Conservation (phyloP, 2,329 filamentous ascomycete genomes). For the Scytalidium lignicola region DNA sequence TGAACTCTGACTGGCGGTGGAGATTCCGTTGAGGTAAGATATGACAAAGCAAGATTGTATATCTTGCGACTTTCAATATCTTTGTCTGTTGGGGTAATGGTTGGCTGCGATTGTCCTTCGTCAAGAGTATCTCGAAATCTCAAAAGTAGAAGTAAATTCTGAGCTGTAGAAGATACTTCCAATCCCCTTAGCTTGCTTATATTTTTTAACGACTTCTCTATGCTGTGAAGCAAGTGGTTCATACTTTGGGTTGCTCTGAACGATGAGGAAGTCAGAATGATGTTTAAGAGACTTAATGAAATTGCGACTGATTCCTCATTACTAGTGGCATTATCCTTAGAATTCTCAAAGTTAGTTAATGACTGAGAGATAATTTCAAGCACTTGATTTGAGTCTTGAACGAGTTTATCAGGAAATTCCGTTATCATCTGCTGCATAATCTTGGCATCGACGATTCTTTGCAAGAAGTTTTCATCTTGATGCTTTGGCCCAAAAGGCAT, state of each 20-base stretch:
- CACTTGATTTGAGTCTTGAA: conserved; percentile 58
- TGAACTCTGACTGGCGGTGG: conserved; percentile 63
- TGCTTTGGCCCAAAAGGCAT: conserved; percentile 25
- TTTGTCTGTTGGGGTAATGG: conserved; percentile 34
- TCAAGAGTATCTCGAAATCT: conserved; percentile 51
- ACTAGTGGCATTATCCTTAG: conserved; percentile 33
- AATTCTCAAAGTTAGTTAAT: conserved; percentile 29
- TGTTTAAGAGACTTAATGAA: conserved; percentile 56
- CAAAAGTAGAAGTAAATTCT: conserved; percentile 51
- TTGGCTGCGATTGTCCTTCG: conserved; percentile 19
- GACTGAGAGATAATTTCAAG: conserved; percentile 60
- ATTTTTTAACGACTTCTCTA: conserved; percentile 46
- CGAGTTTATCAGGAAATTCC: conserved; percentile 56
- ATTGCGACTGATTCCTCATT: conserved; percentile 45
- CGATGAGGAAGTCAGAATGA: conserved; percentile 51
- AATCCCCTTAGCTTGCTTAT: conserved; percentile 30
- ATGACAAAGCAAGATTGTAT: conserved; percentile 58
- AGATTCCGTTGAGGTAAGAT: conserved; percentile 56
- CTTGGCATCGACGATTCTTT: conserved; percentile 51
- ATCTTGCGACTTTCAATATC: conserved; percentile 56
- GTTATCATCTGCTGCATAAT: conserved; percentile 63
- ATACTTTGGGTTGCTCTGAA: conserved; percentile 45
- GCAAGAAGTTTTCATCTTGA: conserved; percentile 34
- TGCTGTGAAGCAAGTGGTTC: conserved; percentile 33
- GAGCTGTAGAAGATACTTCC: conserved; percentile 47